Conservation (phyloP, 768 basidiomycete species). For the Nidularia pulvinata region DNA sequence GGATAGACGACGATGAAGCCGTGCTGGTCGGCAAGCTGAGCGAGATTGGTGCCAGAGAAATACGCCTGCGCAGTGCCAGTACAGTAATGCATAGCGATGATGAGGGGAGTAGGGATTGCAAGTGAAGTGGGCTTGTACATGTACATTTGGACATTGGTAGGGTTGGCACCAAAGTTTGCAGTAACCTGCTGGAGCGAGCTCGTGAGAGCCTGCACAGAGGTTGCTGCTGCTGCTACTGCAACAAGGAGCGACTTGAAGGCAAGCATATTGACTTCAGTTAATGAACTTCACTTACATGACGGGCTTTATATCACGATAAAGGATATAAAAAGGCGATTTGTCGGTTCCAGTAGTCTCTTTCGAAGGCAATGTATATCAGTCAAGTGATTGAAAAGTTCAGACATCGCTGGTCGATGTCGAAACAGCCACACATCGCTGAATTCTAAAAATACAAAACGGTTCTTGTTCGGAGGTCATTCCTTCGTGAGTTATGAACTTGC, state of each 20-base stretch:
- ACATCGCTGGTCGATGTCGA: no score
- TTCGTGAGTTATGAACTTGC: no score
- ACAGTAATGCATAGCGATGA: conserved; percentile 57
- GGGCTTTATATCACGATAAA: no score
- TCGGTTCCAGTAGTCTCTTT: no score
- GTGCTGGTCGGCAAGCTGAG: conserved; percentile 44
- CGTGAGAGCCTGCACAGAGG: conserved; percentile 18
- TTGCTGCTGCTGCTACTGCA: conserved; percentile 8
- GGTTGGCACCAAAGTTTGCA: conserved; percentile 49
- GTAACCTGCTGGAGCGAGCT: conserved; percentile 32
- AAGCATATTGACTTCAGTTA: no score
- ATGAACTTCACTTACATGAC: no score
- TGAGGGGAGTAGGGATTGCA: conserved; percentile 36
- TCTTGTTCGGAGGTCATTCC: no score
- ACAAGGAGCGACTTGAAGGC: conserved; percentile 9
- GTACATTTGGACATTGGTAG: conserved; percentile 49
- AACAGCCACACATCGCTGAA: no score
- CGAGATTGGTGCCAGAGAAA: conserved; percentile 47
- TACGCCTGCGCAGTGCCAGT: conserved; percentile 49
- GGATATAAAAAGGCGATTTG: no score
- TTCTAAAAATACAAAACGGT: no score
- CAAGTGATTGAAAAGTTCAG: no score
- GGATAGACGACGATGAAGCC: conserved; percentile 53
- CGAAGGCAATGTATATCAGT: no score
- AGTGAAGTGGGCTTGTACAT: conserved; percentile 39